These are phyloP conservation scores for Vitis amurensis DNA, from an alignment of 164 flowering plant genomes.

Conservation along the genomic window DNA sequence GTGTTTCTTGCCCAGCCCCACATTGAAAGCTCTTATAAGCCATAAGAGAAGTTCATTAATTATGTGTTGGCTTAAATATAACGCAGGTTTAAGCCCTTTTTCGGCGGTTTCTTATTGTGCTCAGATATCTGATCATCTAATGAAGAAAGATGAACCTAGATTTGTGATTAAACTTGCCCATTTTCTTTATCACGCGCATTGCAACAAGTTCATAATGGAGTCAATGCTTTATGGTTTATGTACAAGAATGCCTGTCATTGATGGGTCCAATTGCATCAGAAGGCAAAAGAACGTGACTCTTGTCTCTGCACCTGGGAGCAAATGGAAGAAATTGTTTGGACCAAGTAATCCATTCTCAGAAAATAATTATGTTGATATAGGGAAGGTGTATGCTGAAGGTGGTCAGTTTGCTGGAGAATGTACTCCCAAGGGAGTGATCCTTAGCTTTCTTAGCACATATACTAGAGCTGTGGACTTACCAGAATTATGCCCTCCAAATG, in stretches of 20 bases:
- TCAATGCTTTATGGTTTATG: background rate
- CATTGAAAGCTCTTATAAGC: background rate
- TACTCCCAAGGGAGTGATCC: background rate
- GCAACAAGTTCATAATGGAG: background rate
- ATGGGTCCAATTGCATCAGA: conserved; percentile 3
- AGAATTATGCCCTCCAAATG: background rate
- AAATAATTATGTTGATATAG: background rate
- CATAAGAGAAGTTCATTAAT: conserved; percentile 2
- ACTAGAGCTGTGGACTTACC: conserved; percentile 6
- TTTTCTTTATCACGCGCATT: conserved; percentile 11
- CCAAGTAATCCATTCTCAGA: conserved; percentile 1
- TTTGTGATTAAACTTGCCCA: conserved; percentile 9
- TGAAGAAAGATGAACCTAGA: background rate
- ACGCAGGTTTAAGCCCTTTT: background rate
- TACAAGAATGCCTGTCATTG: conserved; percentile 4
- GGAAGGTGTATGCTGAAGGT: background rate
- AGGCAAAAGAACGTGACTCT: background rate
- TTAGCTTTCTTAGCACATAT: background rate
- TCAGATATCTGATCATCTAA: too few species aligned
- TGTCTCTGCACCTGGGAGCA: conserved; percentile 17
- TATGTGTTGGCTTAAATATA: conserved; percentile 8
- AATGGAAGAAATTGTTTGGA: conserved; percentile 8
- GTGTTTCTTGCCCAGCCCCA: conserved; percentile 17
- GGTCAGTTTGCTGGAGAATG: conserved; percentile 1
- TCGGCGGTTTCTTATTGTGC: too few species aligned